These are phyloP conservation scores for Coemansia sp. DNA, from an alignment of 192 early-diverging fungal genomes.

Conservation along the genomic window DNA sequence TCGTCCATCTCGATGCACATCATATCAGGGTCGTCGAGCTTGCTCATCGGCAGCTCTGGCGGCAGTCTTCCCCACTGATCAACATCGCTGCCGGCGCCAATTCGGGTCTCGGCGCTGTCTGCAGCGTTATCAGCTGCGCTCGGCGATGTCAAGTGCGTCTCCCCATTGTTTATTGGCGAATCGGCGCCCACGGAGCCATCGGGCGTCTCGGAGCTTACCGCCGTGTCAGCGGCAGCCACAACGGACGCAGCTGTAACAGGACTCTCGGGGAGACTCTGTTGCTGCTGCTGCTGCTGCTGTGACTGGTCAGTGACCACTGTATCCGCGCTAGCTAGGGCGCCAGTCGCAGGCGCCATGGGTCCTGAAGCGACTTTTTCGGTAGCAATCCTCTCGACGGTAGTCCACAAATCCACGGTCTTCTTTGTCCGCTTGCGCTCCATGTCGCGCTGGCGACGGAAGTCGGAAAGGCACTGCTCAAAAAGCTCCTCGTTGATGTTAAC, in stretches of 20 bases:
- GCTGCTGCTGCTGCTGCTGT: not conserved
- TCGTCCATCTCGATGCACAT: constrained; percentile 52
- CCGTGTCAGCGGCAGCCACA: not conserved
- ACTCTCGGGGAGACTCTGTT: not conserved
- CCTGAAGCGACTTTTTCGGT: constrained; percentile 18
- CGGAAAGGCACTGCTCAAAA: constrained; percentile 93
- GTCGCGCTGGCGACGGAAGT: constrained; percentile 88
- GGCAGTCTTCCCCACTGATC: constrained; percentile 15
- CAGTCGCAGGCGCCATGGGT: not conserved
- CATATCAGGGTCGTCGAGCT: constrained; percentile 42
- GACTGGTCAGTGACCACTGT: not conserved
- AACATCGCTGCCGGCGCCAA: not conserved
- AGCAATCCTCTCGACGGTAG: constrained; percentile 62
- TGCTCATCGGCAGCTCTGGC: constrained; percentile 41
- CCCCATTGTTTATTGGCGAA: not conserved
- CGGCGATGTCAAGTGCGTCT: not conserved
- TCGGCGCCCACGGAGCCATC: not conserved
- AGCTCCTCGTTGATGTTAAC: constrained; percentile 94
- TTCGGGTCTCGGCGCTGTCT: not conserved
- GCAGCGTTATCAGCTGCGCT: not conserved
- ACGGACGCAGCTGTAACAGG: constrained; percentile 2
- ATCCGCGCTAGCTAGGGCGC: not conserved
- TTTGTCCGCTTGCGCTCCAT: constrained; percentile 77
- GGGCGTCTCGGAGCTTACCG: not conserved
- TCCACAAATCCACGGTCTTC: constrained; percentile 79